Evolutionary conservation across 805 yeast species (phyloP).

Genomic region (Yarrowia sp.): DNA sequence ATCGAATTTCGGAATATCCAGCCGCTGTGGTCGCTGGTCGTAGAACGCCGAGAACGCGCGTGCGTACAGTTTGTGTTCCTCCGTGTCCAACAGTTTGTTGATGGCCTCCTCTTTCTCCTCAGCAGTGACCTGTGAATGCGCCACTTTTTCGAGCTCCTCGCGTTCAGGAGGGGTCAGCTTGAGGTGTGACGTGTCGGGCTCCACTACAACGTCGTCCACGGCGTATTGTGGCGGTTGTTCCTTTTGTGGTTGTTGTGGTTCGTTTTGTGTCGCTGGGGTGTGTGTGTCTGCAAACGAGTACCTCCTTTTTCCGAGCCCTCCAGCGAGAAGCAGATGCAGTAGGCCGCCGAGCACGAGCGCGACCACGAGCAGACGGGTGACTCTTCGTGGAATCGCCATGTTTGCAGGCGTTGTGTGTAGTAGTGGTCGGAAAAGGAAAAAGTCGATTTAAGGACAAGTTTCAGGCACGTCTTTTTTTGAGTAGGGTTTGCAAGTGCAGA

Average conservation of each 20-base stretch:
- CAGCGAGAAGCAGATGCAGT: not conserved
- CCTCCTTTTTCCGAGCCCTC: not conserved
- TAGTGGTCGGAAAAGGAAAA: not conserved
- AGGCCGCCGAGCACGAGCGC: conserved; percentile 21
- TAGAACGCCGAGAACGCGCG: conserved; percentile 8
- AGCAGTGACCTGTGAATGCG: not conserved
- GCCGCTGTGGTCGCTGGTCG: conserved; percentile 18
- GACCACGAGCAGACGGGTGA: conserved; percentile 11
- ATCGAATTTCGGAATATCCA: conserved; percentile 3
- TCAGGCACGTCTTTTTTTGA: not conserved
- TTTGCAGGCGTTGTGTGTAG: not conserved
- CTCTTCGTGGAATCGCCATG: conserved; percentile 23
- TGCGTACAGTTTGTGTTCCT: conserved; percentile 20
- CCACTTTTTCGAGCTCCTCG: not conserved
- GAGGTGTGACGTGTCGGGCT: not conserved
- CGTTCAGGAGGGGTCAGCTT: not conserved
- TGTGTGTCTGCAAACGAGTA: not conserved
- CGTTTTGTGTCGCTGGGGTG: not conserved
- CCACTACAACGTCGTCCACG: not conserved
- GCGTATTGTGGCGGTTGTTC: not conserved
- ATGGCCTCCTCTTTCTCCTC: not conserved
- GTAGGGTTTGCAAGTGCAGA: too few relatives aligned
- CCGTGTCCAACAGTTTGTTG: not conserved
- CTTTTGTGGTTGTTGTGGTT: not conserved
- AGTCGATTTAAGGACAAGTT: not conserved